phyloP scores from a whole-genome alignment of 1,139 yeast genomes.

The Hansenula lynferdii region DNA sequence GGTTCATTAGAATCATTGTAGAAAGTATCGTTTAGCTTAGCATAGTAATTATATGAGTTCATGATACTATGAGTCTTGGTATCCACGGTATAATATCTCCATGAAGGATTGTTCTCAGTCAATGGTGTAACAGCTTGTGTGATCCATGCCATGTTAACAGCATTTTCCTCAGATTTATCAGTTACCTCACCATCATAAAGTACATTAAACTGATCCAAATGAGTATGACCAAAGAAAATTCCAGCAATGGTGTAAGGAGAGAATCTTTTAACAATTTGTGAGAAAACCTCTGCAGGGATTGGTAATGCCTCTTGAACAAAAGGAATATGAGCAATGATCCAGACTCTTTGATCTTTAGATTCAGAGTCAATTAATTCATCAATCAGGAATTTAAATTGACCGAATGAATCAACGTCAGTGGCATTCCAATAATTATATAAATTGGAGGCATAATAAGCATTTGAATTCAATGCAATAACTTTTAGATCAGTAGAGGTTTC shows the following conservation, averaged over 20 bases:
- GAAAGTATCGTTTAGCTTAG: conserved; percentile 48
- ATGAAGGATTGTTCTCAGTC: conserved; percentile 55
- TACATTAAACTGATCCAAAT: conserved; percentile 60
- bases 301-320: conserved; percentile 58
- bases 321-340: conserved; percentile 72
- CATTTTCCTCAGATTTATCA: conserved; percentile 36
- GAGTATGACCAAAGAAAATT: conserved; percentile 70
- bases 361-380: conserved; percentile 60
- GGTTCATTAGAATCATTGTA: conserved; percentile 46
- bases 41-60: conserved; percentile 54
- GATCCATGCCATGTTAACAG: conserved; percentile 58
- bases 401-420: conserved; percentile 56
- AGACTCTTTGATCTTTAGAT: conserved; percentile 51
- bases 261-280: conserved; percentile 58
- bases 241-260: conserved; percentile 67
- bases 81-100: conserved; percentile 72
- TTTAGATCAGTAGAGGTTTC: conserved; percentile 54
- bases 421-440: conserved; percentile 58
- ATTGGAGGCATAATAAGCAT: conserved; percentile 61
- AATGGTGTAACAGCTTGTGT: conserved; percentile 64
- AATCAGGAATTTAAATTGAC: conserved; percentile 56
- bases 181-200: conserved; percentile 38
- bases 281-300: conserved; percentile 51
- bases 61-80: conserved; percentile 54
- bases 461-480: conserved; percentile 61